These are phyloP conservation scores for Vitellaria paradoxa DNA, from an alignment of 179 eudicot genomes.

Conservation along the genomic window DNA sequence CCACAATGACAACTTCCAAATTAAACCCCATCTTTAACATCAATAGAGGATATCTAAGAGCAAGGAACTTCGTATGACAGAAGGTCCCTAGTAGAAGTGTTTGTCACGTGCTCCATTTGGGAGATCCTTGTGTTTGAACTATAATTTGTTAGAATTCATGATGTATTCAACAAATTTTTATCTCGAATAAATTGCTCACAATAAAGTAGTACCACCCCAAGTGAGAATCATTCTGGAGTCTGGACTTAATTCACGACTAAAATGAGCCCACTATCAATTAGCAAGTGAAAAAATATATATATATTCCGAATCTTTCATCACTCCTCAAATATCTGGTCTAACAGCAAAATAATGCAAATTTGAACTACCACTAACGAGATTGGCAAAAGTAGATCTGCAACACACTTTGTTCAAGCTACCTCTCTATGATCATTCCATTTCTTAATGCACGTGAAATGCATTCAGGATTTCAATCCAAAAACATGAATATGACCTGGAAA, in stretches of 20 bases:
- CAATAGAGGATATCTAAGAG: too few species aligned
- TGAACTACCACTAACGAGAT: not conserved
- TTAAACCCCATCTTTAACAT: too few species aligned
- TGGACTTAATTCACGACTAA: not conserved
- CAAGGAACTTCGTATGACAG: too few species aligned
- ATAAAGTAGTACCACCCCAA: not conserved
- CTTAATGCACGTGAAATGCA: not conserved
- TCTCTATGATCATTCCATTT: not conserved
- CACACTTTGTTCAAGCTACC: not conserved
- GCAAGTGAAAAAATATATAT: not conserved
- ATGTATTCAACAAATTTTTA: not conserved
- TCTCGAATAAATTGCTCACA: not conserved
- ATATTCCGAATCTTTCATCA: not conserved
- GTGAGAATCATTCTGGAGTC: not conserved
- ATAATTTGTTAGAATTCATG: not conserved
- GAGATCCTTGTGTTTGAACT: too few species aligned
- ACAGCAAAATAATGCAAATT: not conserved
- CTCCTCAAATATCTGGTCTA: not conserved
- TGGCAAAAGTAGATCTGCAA: not conserved
- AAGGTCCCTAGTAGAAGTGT: too few species aligned
- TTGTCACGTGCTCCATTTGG: too few species aligned
- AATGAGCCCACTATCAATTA: conserved; percentile 2
- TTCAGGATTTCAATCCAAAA: not conserved
- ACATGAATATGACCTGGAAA: not conserved
- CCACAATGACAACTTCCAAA: too few species aligned